phyloP scores from a whole-genome alignment of 192 early-diverging fungal species.

The Coemansia sp. region DNA sequence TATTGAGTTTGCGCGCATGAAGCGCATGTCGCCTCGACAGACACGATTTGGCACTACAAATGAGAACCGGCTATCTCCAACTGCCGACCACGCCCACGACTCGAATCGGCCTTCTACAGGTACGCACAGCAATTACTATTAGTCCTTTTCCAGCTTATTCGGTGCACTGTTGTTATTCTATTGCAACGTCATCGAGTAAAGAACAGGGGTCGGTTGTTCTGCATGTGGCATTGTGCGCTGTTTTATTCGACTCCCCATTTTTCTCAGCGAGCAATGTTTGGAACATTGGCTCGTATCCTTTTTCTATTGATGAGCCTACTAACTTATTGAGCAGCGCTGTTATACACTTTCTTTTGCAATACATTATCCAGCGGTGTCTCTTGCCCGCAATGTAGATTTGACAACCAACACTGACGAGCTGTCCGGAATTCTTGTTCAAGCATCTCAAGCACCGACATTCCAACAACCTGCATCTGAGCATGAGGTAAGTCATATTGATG shows the following conservation, averaged over 20 bases:
- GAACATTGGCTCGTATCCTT: not conserved
- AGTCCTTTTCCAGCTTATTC: not conserved
- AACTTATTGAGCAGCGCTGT: constrained; percentile 1
- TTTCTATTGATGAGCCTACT: not conserved
- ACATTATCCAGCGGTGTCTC: not conserved
- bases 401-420: not conserved
- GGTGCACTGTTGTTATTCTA: not conserved
- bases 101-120: constrained; percentile 7
- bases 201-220: not conserved
- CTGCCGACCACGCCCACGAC: not conserved
- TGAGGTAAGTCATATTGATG: constrained; percentile 5
- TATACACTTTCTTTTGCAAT: not conserved
- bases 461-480: not conserved
- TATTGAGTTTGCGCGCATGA: constrained; percentile 42
- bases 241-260: not conserved
- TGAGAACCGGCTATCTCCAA: not conserved
- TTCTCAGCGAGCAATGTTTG: not conserved
- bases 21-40: constrained; percentile 29
- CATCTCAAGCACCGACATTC: not conserved
- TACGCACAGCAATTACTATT: not conserved
- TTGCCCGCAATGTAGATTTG: not conserved
- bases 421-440: not conserved
- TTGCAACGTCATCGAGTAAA: not conserved
- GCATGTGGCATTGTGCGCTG: not conserved
- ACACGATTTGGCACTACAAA: not conserved